Percentiles rank a stretch among this genome's conserved stretches.
Conservation (phyloP, 1,284 basidiomycete genomes). For the Pseudozyma sp. region DNA sequence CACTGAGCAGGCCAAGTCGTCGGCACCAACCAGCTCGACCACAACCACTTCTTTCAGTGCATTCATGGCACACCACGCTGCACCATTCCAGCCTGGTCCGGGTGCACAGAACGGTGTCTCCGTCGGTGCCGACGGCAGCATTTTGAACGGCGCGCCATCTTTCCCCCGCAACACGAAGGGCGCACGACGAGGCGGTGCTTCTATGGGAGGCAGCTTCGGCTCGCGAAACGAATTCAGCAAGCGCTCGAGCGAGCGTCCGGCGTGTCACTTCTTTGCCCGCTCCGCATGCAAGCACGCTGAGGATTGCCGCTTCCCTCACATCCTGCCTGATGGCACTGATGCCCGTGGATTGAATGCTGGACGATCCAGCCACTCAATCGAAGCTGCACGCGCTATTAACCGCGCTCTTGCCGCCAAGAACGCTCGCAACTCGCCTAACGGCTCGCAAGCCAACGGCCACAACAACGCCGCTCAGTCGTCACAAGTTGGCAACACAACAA, state of each 20-base stretch:
- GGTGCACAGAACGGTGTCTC: constrained; percentile 29
- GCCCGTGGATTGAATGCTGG: constrained; percentile 53
- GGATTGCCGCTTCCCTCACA: constrained; percentile 68
- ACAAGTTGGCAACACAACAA: constrained; percentile 9
- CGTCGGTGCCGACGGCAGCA: constrained; percentile 24
- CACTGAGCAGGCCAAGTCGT: constrained; percentile 18
- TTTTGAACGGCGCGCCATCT: constrained; percentile 20
- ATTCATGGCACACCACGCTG: constrained; percentile 62
- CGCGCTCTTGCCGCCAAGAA: constrained; percentile 47
- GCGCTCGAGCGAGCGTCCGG: constrained; percentile 58
- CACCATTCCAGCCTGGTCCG: constrained; percentile 60
- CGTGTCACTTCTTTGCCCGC: constrained; percentile 66
- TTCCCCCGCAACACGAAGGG: constrained; percentile 39
- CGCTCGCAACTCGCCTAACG: constrained; percentile 20
- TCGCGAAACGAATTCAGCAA: constrained; percentile 44
- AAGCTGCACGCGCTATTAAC: constrained; percentile 45
- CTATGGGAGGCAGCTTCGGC: constrained; percentile 38
- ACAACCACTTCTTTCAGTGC: constrained; percentile 61
- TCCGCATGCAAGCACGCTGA: constrained; percentile 64
- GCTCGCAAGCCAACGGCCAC: constrained; percentile 5
- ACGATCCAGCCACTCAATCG: constrained; percentile 46
- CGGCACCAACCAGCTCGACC: constrained; percentile 18
- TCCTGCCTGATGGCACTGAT: constrained; percentile 66
- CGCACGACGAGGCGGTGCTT: constrained; percentile 36
- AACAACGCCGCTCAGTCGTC: constrained; percentile 18